Conservation (phyloP, 768 basidiomycete species). For the Phaeotremella skinneri region DNA sequence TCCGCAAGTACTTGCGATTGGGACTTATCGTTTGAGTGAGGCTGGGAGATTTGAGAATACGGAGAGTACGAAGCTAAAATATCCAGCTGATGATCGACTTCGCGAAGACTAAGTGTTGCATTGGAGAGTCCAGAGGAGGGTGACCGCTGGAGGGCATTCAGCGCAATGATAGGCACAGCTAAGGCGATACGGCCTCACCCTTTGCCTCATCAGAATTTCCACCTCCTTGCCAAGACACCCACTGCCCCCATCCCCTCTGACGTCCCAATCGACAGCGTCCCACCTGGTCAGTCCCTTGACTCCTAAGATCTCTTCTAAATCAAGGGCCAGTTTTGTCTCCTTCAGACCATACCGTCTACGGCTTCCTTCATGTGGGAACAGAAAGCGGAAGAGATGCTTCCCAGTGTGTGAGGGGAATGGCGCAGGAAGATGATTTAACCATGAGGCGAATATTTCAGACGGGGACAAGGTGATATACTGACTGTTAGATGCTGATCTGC, state of each 20-base stretch:
- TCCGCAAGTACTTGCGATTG: constrained; percentile 55
- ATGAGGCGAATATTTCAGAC: constrained; percentile 36
- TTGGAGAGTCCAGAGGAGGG: neutral
- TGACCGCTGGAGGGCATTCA: neutral
- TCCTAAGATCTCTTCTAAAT: constrained; percentile 54
- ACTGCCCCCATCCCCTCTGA: constrained; percentile 55
- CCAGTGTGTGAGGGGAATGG: constrained; percentile 61
- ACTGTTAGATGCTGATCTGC: constrained; percentile 1
- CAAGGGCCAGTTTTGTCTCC: constrained; percentile 61
- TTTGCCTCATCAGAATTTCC: constrained; percentile 54
- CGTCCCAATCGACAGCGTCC: constrained; percentile 48
- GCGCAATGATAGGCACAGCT: neutral
- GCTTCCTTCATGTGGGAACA: constrained; percentile 81
- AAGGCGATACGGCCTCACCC: constrained; percentile 48
- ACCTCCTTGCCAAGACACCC: constrained; percentile 76
- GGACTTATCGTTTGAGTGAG: neutral
- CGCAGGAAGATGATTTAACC: constrained; percentile 31
- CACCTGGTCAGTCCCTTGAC: constrained; percentile 34
- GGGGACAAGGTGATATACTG: constrained; percentile 14
- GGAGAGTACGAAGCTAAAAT: constrained; percentile 68
- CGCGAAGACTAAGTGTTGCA: constrained; percentile 52
- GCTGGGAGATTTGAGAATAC: constrained; percentile 57
- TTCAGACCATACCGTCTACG: constrained; percentile 70
- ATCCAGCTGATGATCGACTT: constrained; percentile 68
- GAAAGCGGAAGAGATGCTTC: constrained; percentile 63